A percentile compares a stretch with the other conserved stretches of the same genome.
Conservation (phyloP, 768 basidiomycete species). For the Pulveroboletus ravenelii region DNA sequence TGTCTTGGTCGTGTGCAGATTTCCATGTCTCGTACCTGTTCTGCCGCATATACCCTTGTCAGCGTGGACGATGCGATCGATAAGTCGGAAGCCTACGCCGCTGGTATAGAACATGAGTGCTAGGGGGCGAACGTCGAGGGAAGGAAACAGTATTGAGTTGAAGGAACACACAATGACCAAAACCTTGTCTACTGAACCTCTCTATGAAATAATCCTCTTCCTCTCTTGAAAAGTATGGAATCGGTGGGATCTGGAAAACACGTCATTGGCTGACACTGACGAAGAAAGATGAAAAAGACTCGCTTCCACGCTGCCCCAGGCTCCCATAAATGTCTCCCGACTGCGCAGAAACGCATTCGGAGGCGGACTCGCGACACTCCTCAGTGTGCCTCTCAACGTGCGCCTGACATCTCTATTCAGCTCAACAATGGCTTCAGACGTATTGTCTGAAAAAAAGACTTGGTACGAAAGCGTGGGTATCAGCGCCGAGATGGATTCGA, state of each 20-base stretch:
- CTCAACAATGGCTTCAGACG: slow-evolving; percentile 46
- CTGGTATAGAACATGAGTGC: slow-evolving; percentile 64
- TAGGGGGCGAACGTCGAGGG: slow-evolving; percentile 18
- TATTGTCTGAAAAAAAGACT: slow-evolving; percentile 52
- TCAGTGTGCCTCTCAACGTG: slow-evolving; percentile 51
- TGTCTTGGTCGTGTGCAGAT: slow-evolving; percentile 37
- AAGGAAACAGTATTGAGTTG: neutral
- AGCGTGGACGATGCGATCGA: neutral
- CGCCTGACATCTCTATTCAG: slow-evolving; percentile 53
- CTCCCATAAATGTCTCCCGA: slow-evolving; percentile 45
- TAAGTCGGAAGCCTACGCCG: slow-evolving; percentile 33
- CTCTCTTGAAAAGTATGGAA: slow-evolving; percentile 53
- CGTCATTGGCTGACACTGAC: neutral
- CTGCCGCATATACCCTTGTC: slow-evolving; percentile 21
- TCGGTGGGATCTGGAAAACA: slow-evolving; percentile 50
- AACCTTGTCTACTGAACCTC: slow-evolving; percentile 54
- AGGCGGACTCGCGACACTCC: slow-evolving; percentile 50
- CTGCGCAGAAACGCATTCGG: slow-evolving; percentile 52
- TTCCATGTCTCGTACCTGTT: slow-evolving; percentile 37
- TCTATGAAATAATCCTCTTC: slow-evolving; percentile 73
- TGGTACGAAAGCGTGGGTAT: slow-evolving; percentile 61
- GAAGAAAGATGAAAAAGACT: neutral
- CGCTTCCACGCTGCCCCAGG: slow-evolving; percentile 39
- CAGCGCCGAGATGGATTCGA: slow-evolving; percentile 33
- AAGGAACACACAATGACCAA: slow-evolving; percentile 51